Conservation (phyloP, 2,329 filamentous ascomycete species). For the Colletotrichum zoysiae region DNA sequence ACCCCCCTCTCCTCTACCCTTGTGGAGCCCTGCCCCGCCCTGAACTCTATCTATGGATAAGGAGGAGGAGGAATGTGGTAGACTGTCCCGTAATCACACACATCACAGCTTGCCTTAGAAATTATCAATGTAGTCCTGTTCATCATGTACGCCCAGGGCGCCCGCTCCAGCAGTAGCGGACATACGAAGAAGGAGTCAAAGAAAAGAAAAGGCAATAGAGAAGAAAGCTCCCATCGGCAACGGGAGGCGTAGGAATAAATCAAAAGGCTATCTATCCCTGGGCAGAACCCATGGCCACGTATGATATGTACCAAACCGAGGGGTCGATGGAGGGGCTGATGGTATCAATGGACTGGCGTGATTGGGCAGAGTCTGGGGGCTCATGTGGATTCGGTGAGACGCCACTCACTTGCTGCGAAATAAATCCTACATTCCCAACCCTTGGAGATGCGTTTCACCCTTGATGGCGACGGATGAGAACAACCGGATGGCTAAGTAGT, state of each 20-base stretch:
- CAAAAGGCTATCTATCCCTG: not conserved
- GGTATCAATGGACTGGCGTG: slow-evolving; percentile 5
- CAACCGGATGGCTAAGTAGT: not conserved
- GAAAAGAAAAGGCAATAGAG: not conserved
- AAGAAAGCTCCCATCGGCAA: not conserved
- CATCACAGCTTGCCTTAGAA: not conserved
- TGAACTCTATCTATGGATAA: not conserved
- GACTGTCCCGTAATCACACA: not conserved
- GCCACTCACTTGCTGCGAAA: slow-evolving; percentile 27
- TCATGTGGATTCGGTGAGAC: slow-evolving; percentile 27
- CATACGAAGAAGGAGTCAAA: not conserved
- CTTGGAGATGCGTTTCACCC: slow-evolving; percentile 34
- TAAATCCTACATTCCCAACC: slow-evolving; percentile 37
- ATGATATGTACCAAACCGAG: not conserved
- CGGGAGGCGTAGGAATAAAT: not conserved
- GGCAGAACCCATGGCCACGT: not conserved
- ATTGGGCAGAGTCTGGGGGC: slow-evolving; percentile 8
- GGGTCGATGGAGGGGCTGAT: not conserved
- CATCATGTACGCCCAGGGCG: not conserved
- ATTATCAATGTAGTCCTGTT: not conserved
- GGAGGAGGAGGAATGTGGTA: not conserved
- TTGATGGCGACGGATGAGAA: slow-evolving; percentile 4
- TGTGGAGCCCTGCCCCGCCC: not conserved
- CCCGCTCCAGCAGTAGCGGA: not conserved
- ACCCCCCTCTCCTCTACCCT: slow-evolving; percentile 4